Evolutionary conservation across 208 protist species (phyloP), one percentile per base, ranked within the genome.

Genomic region (Leishmania guyanensis): DNA sequence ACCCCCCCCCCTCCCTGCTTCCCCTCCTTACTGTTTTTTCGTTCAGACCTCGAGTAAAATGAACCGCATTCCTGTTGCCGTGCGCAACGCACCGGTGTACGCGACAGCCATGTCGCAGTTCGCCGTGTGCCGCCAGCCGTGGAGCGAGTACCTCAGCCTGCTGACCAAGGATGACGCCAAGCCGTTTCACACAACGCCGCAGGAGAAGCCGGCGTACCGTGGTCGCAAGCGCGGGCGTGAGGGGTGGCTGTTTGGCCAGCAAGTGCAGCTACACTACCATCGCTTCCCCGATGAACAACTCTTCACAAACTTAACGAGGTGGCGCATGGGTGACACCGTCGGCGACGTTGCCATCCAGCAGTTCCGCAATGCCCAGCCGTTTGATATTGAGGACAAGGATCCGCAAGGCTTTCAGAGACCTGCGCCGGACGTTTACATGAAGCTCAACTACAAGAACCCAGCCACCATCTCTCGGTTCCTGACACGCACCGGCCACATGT

Each of bases 371-470:
- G 94, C 92, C n/a, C 94, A 97, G 84, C 94, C 94, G 20, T 96
- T 96, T 83, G 90, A 94, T 75, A 89, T 96, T 8, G 92, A 96
- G 80, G 90, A 95, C 53, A 93, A 95, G 74, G 94, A 97, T 79
- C 93, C 92, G 26, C 91, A 95, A 46, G 92, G 92, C 26, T 91
- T 95, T 65, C 87, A 95, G 81, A 88, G 89, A 5, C 94, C 94
- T 17, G 83, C 88, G 29, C 92, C 91, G 36, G 91, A 97, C 69
- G 92, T 96, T 72, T 98, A 97, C 86, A 98, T 98, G 95, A 98
- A 98, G 86, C 87, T 98, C 20, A 96, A 98, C 84, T 96, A 98
- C 88, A 98, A 98, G 80, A 98, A 98, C 82, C 95, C 95, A 0
- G 92, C 92, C 43, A 96, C 92, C 69, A 94, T 98, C 56, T 96